Percentiles rank a stretch among this genome's conserved stretches.
These are phyloP conservation scores for Bombardia bombarda DNA, from an alignment of 495 filamentous ascomycete genomes.

Conservation along the genomic window DNA sequence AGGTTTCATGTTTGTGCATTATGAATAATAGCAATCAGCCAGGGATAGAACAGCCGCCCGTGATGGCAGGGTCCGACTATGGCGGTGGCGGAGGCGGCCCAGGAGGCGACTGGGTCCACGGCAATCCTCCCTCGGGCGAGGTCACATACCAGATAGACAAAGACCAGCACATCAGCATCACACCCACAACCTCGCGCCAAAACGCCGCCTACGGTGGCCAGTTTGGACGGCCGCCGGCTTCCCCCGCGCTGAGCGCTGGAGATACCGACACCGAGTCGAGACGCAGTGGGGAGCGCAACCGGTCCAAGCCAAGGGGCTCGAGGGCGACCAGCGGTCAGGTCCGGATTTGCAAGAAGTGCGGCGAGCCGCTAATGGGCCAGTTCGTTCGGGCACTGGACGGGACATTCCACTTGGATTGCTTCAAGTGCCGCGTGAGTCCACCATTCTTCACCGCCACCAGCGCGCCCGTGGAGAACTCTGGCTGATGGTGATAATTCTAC, in stretches of 20 bases:
- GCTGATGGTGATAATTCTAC: constrained; percentile 5
- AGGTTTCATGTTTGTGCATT: constrained; percentile 11
- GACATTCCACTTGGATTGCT: constrained; percentile 96
- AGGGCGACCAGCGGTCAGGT: constrained; percentile 44
- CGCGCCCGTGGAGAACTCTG: neutral
- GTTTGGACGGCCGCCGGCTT: constrained; percentile 23
- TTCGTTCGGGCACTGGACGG: constrained; percentile 89
- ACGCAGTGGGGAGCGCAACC: constrained; percentile 39
- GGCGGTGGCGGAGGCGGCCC: constrained; percentile 9
- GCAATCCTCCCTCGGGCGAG: constrained; percentile 2
- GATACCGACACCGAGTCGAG: constrained; percentile 27
- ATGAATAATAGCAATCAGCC: constrained; percentile 9
- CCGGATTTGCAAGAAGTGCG: constrained; percentile 82
- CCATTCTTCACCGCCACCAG: neutral
- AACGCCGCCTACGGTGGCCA: constrained; percentile 27
- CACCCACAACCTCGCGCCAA: constrained; percentile 27
- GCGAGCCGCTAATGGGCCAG: constrained; percentile 77
- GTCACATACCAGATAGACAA: constrained; percentile 26
- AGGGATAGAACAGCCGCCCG: constrained; percentile 13
- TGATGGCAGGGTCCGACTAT: constrained; percentile 25
- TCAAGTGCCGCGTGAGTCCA: constrained; percentile 81
- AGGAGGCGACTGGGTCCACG: constrained; percentile 17
- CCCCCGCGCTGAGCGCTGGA: constrained; percentile 33
- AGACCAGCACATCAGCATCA: constrained; percentile 25
- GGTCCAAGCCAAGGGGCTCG: constrained; percentile 35